Conservation (phyloP, 331 rosid species). For the Malus hybrid region DNA sequence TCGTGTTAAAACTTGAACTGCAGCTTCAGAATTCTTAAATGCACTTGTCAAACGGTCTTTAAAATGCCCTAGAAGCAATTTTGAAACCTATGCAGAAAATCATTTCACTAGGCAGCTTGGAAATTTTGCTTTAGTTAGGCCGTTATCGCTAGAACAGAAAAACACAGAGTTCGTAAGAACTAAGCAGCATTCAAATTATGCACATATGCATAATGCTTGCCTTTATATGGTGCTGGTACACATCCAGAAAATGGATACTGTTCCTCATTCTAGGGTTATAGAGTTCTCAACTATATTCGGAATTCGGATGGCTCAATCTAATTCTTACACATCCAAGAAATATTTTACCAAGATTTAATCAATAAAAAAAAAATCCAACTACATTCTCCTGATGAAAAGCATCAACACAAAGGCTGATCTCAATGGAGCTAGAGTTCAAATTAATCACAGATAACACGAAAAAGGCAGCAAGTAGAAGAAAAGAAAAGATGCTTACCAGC, state of each 20-base stretch:
- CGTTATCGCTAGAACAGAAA: not conserved
- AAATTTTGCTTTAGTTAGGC: not conserved
- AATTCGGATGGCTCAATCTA: not conserved
- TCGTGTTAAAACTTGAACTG: not conserved
- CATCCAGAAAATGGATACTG: not conserved
- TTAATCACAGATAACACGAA: not conserved
- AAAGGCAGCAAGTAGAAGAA: not conserved
- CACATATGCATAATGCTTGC: not conserved
- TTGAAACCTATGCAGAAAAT: not conserved
- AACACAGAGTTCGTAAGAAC: not conserved
- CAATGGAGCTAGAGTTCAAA: not conserved
- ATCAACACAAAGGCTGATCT: not conserved
- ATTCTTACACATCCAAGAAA: not conserved
- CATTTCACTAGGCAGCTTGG: not conserved
- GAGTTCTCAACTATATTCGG: not conserved
- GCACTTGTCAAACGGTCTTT: not conserved
- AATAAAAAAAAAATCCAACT: not conserved
- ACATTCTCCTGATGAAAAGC: not conserved
- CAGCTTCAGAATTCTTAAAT: not conserved
- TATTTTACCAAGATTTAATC: not conserved
- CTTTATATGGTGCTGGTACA: not conserved
- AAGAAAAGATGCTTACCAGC: conserved; percentile 53
- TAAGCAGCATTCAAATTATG: not conserved
- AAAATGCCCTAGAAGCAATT: not conserved
- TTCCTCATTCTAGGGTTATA: not conserved